Percentiles rank a stretch among this genome's conserved stretches.
Evolutionary conservation across 2,329 filamentous ascomycete species (phyloP).

Genomic region (Diaporthe batatas): DNA sequence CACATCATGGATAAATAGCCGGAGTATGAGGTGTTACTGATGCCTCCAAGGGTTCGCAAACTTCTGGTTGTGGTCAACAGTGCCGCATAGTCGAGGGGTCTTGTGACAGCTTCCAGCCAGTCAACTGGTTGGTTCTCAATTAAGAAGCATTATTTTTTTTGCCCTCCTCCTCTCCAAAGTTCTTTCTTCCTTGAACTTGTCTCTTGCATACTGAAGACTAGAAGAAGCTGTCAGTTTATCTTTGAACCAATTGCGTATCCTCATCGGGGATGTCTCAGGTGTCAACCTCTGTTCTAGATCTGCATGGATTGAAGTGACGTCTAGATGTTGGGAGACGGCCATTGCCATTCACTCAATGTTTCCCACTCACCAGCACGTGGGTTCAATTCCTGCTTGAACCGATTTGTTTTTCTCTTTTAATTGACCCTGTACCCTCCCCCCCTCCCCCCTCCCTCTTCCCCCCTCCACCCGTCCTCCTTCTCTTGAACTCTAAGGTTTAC

Average conservation of each 20-base stretch:
- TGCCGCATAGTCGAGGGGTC: constrained; percentile 2
- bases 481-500: too few species aligned
- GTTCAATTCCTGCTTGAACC: not conserved
- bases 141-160: not conserved
- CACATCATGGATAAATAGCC: not conserved
- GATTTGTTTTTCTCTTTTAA: not conserved
- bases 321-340: not conserved
- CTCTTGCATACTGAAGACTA: not conserved
- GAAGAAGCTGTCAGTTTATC: not conserved
- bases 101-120: constrained; percentile 26
- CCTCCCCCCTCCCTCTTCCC: too few species aligned
- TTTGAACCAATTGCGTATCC: not conserved
- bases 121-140: constrained; percentile 7
- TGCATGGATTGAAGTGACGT: too few species aligned
- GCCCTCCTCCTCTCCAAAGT: not conserved
- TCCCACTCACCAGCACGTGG: too few species aligned
- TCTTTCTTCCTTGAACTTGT: not conserved
- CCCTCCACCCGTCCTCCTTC: too few species aligned
- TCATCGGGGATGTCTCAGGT: not conserved
- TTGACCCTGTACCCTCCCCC: not conserved
- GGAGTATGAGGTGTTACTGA: not conserved
- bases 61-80: constrained; percentile 22
- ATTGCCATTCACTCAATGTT: not conserved
- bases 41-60: not conserved
- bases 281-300: not conserved